Base-by-base conservation (phyloP, 306 rosid species). In the Cyamopsis tetragonoloba region DNA sequence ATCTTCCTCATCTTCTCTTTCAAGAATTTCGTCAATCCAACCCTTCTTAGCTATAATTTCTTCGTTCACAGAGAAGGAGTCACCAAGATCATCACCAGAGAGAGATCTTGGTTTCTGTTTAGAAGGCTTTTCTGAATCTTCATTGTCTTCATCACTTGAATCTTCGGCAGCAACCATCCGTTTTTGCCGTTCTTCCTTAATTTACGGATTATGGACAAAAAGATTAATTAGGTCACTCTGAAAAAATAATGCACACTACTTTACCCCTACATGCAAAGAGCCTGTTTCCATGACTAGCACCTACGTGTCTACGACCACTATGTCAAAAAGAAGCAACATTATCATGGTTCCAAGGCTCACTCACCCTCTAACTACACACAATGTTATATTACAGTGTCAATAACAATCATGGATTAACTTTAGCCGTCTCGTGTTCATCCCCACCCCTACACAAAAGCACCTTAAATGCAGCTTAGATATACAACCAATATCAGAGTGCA, bases 41-140 rank as follows among this genome's bases (percentile, higher is more conserved):
- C 97, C 97, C 80, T 74, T 88, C 62, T 83, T 90, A 70, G 76
- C 23, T 49, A 62, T 26, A 6, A 76, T 72, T 62, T 90, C 82
- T 48, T 90, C 90, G 47, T 75, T 82, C 20, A 83, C 79, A 10
- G 80, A 67, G 77, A 89, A 89, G 70, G 97, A 93, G 81, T 93
- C 97, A 2, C 89, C 98, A 46, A 93, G 96, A 78, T 88, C 99
- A 73, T 93, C 99, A 53, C 99, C 99, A 12, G 99, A 93, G 50
- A 80, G 66, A 24, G 84, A 60, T 74, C 82, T 84, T 44, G 48
- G 85, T 77, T 74, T 82, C 79, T 64, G 80, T 28, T 79, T 70
- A 19, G 84, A 80, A 34, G 81, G 47, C 54, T 71, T 85, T 54
- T 86, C 86, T 39, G 73, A 71, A 74, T 82, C 85, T 42, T 83